Evolutionary conservation across 2,329 filamentous ascomycete genomes (phyloP), one percentile per base, ranked within the genome.

Genomic region (Pseudogymnoascus sp.): DNA sequence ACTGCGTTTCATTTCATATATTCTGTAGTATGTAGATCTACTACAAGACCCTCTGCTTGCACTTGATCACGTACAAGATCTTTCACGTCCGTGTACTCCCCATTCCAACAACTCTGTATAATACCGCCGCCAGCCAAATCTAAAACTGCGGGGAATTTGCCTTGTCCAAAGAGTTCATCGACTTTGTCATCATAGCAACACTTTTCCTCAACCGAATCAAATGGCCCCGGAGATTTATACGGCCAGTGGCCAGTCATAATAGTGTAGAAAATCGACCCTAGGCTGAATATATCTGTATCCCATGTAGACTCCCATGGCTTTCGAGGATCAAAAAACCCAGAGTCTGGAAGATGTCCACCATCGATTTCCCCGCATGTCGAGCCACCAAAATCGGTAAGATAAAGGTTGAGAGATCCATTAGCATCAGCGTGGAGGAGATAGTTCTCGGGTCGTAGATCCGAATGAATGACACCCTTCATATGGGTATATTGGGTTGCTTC

Each of bases 311-410:
- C 61, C 59, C 59, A 68, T 12, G 63, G 60, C 29, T 39, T 57
- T 14, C 61, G 57, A 23, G 67, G 67, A 59, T 70, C 62, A 64
- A 67, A 72, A 64, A 73, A 73, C 5, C 66, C 67, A 29, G 64
- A 66, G 42, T 72, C 69, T 2, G 71, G 71, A n/a, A 74, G 67
- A 60, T 65, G 64, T n/a, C 63, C 57, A 45, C 68, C 69, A 63
- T 73, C 69, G 18, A 73, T 64, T 23, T 72, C 69, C 37, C 71
- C 71, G 65, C 69, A 74, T 60, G 65, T 68, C 8, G 71, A 73
- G 37, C 73, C 72, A 45, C 73, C 70, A 69, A 73, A 75, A 66
- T 75, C 73, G 66, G 69, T 73, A 61, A 75, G 70, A 66, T 66
- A 67, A 45, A 75, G 62, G 67, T 74, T 68, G 42, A 70, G 67